Percentiles rank a stretch among this genome's conserved stretches.
These are phyloP conservation scores for Endocarpon pusillum DNA, from an alignment of 495 filamentous ascomycete species.

Conservation along the genomic window DNA sequence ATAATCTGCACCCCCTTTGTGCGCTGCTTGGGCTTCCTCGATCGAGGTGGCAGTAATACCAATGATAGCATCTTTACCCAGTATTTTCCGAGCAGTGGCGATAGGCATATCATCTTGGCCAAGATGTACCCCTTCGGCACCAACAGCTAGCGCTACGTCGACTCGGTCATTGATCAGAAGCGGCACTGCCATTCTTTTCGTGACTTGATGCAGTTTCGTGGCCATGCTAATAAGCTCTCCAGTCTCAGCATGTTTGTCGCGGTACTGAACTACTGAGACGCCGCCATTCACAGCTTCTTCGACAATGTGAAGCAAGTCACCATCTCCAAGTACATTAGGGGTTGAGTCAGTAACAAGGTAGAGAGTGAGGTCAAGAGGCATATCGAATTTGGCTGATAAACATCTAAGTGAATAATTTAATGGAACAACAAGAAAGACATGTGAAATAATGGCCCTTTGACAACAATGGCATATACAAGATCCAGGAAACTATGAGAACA, in stretches of 20 bases:
- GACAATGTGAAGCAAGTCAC: slow-evolving; percentile 57
- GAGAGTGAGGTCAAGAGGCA: slow-evolving; percentile 41
- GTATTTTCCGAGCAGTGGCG: slow-evolving; percentile 44
- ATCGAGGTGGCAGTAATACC: slow-evolving; percentile 56
- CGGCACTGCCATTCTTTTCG: slow-evolving; percentile 49
- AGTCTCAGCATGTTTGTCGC: slow-evolving; percentile 76
- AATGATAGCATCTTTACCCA: slow-evolving; percentile 54
- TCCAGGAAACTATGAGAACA: no score
- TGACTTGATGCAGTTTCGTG: slow-evolving; percentile 51
- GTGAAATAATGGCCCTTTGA: no score
- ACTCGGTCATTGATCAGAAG: slow-evolving; percentile 92
- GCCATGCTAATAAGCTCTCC: slow-evolving; percentile 52
- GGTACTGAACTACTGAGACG: slow-evolving; percentile 74
- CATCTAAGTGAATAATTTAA: no score
- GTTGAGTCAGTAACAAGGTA: slow-evolving; percentile 93
- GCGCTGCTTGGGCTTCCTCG: slow-evolving; percentile 49
- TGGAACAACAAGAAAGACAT: no score
- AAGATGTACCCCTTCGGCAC: slow-evolving; percentile 81
- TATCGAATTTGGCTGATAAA: no score
- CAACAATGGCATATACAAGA: no score
- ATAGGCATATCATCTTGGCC: slow-evolving; percentile 91
- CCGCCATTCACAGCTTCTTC: slow-evolving; percentile 60
- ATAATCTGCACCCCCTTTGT: slow-evolving; percentile 63
- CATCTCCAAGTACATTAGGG: slow-evolving; percentile 51
- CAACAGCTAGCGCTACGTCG: slow-evolving; percentile 73